Base-by-base conservation (phyloP, 208 protist species). In the Trypanosoma boissoni region DNA sequence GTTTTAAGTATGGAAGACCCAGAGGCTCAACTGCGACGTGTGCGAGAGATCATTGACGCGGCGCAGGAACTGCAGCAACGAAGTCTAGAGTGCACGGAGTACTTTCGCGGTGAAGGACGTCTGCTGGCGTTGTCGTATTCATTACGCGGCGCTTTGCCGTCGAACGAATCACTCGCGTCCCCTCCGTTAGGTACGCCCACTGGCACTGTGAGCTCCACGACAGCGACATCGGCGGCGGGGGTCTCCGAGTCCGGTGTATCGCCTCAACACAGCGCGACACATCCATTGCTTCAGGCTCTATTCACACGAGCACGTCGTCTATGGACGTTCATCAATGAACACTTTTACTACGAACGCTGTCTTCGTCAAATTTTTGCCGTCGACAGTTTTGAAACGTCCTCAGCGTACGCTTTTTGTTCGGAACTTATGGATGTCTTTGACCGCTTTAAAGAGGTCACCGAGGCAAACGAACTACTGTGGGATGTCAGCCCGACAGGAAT, bases 401-500 rank as follows among this genome's bases (percentile, higher is more conserved):
- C 7, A 3, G 29, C 54, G 18, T 49, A 43, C 77, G 60, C 55
- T 50, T 65, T 90, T 72, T 46, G 64, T 72, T 23, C 36, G 44
- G 45, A 64, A 46, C 36, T 76, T 74, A 64, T 61, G 74, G 52
- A 61, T 0, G 83, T 78, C 7, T 90, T 78, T 60, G 74, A 85
- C 42, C 21, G 20, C 8, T 62, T 72, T 58, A 23, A 16, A 3
- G 26, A 51, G 18, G 49, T 18, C 36, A 27, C 44, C 16, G 45
- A 3, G 24, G 46, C 1, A 18, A 12, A 4, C 37, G 34, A 45
- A 12, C 41, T 42, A 18, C 49, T 77, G 24, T 94, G 87, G 87
- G 72, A 67, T 43, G 74, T 78, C 16, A 72, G 37, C 16, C 29
- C 62, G 9, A 21, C 63, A 14, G 58, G 79, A 55, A n/a, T 50